Evolutionary conservation across 495 filamentous ascomycete genomes (phyloP), one percentile per base, ranked within the genome.

Genomic region (Penicillium cinerascens): DNA sequence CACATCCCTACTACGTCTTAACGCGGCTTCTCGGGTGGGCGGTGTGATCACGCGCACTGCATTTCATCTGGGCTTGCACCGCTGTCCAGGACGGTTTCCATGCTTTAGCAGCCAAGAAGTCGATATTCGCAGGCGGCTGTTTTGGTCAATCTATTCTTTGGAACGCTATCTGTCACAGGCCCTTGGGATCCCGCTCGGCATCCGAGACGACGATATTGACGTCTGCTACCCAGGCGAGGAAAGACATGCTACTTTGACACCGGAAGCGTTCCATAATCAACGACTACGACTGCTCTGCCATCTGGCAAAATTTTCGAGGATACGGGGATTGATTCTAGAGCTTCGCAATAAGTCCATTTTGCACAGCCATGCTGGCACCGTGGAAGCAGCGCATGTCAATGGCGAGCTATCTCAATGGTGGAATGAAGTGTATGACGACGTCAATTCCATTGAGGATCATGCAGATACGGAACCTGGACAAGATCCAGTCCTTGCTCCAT

Each of bases 181-280:
- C 11, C 58, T 80, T 21, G 77, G 77, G 0, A 64, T 77, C 6
- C 77, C 77, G n/a, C 61, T 79, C 10, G 63, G 68, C n/a, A 72
- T 80, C 40, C 66, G 69, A 44, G 75, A 79, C 60, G 74, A 78
- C 54, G 77, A 80, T 51, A 68, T 79, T 41, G 77, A 80, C 51
- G 77, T 80, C 8, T 80, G 77, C 51, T 75, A 75, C 49, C 77
- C 70, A 0, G 67, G 67, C 9, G 52, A 55, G 10, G 75, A 78
- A 51, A 56, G 58, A 36, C 71, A 74, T 45, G 33, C 37, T 16
- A 44, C 47, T 16, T 18, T 18, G 1, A 29, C 26, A 6, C 2
- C 42, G 7, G 21, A 18, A 20, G 8, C 3, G 10, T 11, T 38
- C 4, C 44, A 51, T 46, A 57, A 68, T 43, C 51, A 46, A 6